Conservation (phyloP, 2,329 filamentous ascomycete genomes). For the Pestalotiopsis fici region DNA sequence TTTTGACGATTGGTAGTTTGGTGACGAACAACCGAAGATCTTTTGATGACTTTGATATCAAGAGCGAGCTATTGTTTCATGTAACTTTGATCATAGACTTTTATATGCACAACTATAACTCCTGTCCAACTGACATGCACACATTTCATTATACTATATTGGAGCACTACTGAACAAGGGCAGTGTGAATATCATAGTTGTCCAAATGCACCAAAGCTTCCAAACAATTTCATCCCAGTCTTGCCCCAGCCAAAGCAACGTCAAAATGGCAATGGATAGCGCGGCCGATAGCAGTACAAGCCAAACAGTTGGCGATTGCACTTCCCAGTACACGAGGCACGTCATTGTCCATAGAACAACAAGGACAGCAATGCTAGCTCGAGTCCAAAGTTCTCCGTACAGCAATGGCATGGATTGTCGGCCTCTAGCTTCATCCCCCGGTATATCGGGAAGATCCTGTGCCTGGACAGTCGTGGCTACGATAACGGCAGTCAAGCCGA, state of each 20-base stretch:
- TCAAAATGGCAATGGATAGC: neutral
- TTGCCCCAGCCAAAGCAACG: neutral
- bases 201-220: neutral
- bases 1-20: neutral
- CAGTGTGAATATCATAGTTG: neutral
- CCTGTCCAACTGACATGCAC: too few species aligned
- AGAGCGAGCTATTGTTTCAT: too few species aligned
- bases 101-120: too few species aligned
- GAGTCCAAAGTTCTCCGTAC: conserved; percentile 19
- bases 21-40: neutral
- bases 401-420: conserved; percentile 26
- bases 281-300: neutral
- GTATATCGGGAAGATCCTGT: conserved; percentile 24
- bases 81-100: too few species aligned
- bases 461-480: conserved; percentile 16
- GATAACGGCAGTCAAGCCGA: neutral
- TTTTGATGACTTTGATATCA: too few species aligned
- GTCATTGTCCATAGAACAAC: neutral
- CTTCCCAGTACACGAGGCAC: neutral
- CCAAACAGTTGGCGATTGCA: neutral
- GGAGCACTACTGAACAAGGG: neutral
- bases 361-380: neutral
- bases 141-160: too few species aligned
- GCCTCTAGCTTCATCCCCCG: conserved; percentile 24
- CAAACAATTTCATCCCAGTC: neutral